Evolutionary conservation across 2,329 filamentous ascomycete genomes (phyloP).

Genomic region (Lomentospora prolificans): DNA sequence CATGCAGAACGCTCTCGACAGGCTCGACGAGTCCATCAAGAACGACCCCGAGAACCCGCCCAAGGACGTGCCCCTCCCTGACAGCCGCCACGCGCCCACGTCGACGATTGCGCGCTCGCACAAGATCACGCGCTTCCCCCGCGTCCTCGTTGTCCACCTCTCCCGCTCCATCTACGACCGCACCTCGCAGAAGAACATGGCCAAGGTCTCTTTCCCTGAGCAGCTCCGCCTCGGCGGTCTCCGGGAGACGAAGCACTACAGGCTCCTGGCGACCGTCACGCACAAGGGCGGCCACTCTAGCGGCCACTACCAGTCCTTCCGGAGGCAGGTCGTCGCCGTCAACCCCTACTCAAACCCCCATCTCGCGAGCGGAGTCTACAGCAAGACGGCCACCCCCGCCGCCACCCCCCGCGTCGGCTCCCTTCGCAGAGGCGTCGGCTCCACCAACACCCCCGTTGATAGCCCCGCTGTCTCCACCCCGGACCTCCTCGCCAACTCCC

Average conservation of each 20-base stretch:
- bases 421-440: conserved; percentile 18
- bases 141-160: conserved; percentile 82
- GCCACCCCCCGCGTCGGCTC: conserved; percentile 35
- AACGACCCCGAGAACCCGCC: conserved; percentile 72
- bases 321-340: conserved; percentile 64
- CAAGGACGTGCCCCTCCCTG: conserved; percentile 63
- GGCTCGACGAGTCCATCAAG: conserved; percentile 61
- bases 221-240: conserved; percentile 73
- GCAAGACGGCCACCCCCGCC: conserved; percentile 44
- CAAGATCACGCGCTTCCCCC: conserved; percentile 78
- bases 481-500: conserved; percentile 31
- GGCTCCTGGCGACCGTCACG: conserved; percentile 75
- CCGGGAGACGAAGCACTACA: conserved; percentile 69
- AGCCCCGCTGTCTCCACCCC: conserved; percentile 37
- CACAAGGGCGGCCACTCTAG: conserved; percentile 95
- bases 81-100: conserved; percentile 64
- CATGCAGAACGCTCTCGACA: conserved; percentile 49
- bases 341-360: conserved; percentile 75
- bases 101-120: conserved; percentile 80
- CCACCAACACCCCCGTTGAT: conserved; percentile 10
- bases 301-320: conserved; percentile 94
- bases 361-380: conserved; percentile 69
- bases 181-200: conserved; percentile 82
- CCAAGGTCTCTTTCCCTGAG: conserved; percentile 89
- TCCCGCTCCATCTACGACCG: conserved; percentile 88